Percentiles rank a stretch among this genome's conserved stretches.
These are phyloP conservation scores for Endocladia muricata DNA, from an alignment of 31 red algal genomes.

Conservation along the genomic window DNA sequence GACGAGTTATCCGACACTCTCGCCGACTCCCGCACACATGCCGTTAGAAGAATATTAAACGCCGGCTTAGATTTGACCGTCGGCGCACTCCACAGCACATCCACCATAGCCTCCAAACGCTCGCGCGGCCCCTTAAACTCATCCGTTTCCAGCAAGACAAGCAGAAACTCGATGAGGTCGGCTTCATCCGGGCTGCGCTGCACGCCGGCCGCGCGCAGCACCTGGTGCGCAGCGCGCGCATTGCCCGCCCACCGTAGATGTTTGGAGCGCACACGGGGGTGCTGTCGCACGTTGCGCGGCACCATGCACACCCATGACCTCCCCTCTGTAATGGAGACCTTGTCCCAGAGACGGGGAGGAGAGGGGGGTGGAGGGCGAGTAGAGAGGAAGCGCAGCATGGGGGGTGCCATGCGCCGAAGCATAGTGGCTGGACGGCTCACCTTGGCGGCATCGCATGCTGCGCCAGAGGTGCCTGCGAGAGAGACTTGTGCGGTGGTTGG, in stretches of 20 bases:
- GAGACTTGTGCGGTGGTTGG: too few species aligned
- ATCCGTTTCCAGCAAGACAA: slow-evolving; percentile 11
- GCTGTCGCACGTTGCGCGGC: background rate
- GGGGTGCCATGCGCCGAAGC: too few species aligned
- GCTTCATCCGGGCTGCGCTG: slow-evolving; percentile 3
- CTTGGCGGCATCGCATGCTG: too few species aligned
- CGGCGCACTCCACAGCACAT: background rate
- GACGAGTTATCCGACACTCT: slow-evolving; percentile 21
- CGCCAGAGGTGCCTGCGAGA: too few species aligned
- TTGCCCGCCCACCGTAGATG: slow-evolving; percentile 8
- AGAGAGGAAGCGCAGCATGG: too few species aligned
- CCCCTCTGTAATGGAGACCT: background rate
- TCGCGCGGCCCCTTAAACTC: slow-evolving; percentile 13
- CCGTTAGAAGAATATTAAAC: slow-evolving; percentile 42
- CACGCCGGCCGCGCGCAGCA: background rate
- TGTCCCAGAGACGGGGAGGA: background rate
- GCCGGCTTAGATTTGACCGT: background rate
- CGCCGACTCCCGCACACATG: slow-evolving; percentile 25
- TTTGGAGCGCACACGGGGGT: slow-evolving; percentile 13
- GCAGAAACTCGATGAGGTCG: slow-evolving; percentile 45
- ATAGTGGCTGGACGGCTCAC: too few species aligned
- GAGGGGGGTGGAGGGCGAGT: too few species aligned
- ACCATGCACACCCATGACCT: slow-evolving; percentile 24
- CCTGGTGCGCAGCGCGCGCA: background rate
- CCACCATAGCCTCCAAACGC: slow-evolving; percentile 23